phyloP scores from a whole-genome alignment of 1,284 basidiomycete genomes.

The Blastosporella zonata region DNA sequence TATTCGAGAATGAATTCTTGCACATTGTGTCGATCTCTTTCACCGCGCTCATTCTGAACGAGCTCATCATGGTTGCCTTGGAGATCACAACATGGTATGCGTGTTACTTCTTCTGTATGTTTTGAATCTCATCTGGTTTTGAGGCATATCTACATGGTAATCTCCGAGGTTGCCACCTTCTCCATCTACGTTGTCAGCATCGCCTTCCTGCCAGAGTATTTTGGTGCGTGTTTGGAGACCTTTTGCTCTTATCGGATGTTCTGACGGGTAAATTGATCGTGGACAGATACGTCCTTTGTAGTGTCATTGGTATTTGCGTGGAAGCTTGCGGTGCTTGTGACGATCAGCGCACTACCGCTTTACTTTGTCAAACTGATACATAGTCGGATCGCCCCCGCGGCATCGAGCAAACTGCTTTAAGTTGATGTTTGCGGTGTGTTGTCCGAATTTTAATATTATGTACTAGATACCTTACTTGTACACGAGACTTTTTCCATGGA shows the following conservation, averaged over 20 bases:
- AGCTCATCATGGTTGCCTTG: conserved; percentile 97
- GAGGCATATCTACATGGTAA: conserved; percentile 96
- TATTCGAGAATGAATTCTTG: conserved; percentile 97
- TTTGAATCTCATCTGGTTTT: conserved; percentile 14
- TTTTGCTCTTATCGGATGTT: not conserved
- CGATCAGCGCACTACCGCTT: conserved; percentile 88
- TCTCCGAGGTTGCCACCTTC: conserved; percentile 88
- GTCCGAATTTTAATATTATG: conserved; percentile 1
- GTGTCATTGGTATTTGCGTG: conserved; percentile 86
- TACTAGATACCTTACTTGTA: conserved; percentile 10
- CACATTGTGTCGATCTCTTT: conserved; percentile 99
- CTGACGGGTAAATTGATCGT: conserved; percentile 3
- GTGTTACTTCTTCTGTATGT: not conserved
- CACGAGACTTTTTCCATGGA: conserved; percentile 1
- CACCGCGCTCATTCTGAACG: conserved; percentile 93
- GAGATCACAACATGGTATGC: conserved; percentile 93
- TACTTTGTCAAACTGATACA: conserved; percentile 89
- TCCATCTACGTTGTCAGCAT: conserved; percentile 91
- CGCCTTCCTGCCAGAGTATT: conserved; percentile 93
- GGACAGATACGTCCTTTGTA: conserved; percentile 87
- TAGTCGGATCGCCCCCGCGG: conserved; percentile 87
- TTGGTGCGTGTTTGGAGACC: conserved; percentile 59
- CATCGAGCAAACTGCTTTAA: conserved; percentile 87
- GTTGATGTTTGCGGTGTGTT: not conserved
- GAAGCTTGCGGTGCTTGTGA: conserved; percentile 96